Evolutionary conservation across 2,329 filamentous ascomycete genomes (phyloP), one percentile per base, ranked within the genome.

Genomic region (Paramyrothecium roridum): DNA sequence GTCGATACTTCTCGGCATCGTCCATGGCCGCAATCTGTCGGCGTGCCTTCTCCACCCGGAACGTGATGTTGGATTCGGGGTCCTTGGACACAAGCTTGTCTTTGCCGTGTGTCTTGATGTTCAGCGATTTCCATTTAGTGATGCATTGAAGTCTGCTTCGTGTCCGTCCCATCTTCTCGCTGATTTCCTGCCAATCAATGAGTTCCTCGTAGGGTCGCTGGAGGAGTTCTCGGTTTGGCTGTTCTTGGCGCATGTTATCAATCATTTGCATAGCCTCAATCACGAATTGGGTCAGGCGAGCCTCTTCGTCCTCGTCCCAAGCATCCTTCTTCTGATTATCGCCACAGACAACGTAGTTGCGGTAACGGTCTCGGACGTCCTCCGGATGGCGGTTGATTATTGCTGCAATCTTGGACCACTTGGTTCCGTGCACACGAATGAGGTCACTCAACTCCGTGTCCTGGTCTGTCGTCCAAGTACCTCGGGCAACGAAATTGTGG

Each of bases 291-390:
- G 76, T 73, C 23, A 90, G 71, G 11, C 67, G 70, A 0, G 72
- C 68, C 63, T 88, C 85, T 62, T 92, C 89, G 0, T 79, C 75
- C 19, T 80, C 70, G 2, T 74, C 76, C 89, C 89, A 92, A 1
- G 72, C 68, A 34, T 81, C 80, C 46, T 75, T 80, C 33, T 76
- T 77, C 54, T 76, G 73, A 0, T 76, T 78, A 7, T 80, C 75
- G 20, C 81, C 81, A 53, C 83, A 86, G 48, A 86, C 73, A 21
- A 89, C 72, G 62, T 88, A 85, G 62, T 90, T 88, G 43, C 85
- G 79, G 76, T 86, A 90, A 3, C 88, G 84, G 66, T 91, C 88
- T 52, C 87, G 81, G 52, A 86, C 79, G 65, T 91, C 87, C 57
- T 85, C 81, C 0, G 82, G 77, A 43, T 85, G 80, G 7, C 89